Evolutionary conservation across 2,329 filamentous ascomycete species (phyloP).

Genomic region (Xylariaceae sp.): DNA sequence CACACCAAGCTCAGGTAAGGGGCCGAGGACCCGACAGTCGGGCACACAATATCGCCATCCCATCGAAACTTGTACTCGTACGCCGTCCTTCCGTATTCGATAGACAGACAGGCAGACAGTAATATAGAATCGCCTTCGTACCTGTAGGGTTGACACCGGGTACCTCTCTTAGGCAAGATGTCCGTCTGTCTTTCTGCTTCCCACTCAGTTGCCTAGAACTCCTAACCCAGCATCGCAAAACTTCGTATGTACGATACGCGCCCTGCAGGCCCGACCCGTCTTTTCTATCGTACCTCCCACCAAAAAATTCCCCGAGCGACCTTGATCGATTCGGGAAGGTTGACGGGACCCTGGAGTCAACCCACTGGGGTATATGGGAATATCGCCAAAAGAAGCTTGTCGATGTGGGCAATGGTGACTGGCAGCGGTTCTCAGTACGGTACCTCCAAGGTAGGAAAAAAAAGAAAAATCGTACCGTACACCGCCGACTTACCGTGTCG

Average conservation of each 20-base stretch:
- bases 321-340: constrained; percentile 4
- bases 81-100: background rate
- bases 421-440: constrained; percentile 7
- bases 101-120: background rate
- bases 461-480: background rate
- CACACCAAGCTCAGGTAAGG: background rate
- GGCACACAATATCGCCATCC: background rate
- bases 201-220: no score
- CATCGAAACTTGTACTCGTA: background rate
- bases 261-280: background rate
- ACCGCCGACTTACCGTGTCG: constrained; percentile 7
- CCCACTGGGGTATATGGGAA: background rate
- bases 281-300: background rate
- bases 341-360: background rate
- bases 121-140: background rate
- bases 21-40: background rate
- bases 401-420: constrained; percentile 17
- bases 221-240: background rate
- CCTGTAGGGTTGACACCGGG: no score
- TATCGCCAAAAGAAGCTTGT: constrained; percentile 12
- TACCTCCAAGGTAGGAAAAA: no score
- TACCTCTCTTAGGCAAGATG: no score
- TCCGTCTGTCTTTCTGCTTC: no score
- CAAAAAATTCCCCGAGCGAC: background rate
- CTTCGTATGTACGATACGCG: background rate